Evolutionary conservation across 2,329 filamentous ascomycete genomes (phyloP), one percentile per base, ranked within the genome.

Genomic region (Colletotrichum paranaense): DNA sequence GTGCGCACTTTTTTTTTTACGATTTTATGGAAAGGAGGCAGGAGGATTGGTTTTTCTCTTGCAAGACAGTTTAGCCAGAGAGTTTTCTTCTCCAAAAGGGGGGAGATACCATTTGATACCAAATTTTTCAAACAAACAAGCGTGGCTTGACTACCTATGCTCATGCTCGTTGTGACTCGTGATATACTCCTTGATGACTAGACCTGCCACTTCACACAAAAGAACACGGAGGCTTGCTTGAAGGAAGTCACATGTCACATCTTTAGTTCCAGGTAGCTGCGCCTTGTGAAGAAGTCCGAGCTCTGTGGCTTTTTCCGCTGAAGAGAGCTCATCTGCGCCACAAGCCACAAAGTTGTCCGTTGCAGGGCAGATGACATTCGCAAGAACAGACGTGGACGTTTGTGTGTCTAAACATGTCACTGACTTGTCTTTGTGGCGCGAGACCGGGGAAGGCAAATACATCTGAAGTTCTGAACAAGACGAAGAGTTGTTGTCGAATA

Each of bases 1-100:
- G 55, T 70, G 67, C 26, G 67, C 60, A 32, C 64, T 55, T 59
- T 64, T 55, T 64, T 55, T 63, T 42, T 42, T 28, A 28, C 42
- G 49, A 16, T 53, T 60, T 56, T 60, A 35, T 42, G 19, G 24
- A 30, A 30, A 55, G 56, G 67, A 55, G 35, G n/a, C 32, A 26
- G n/a, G 46, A 63, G 52, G 55, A 63, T 49, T 49, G 19, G 42
- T 49, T 49, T 26, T 49, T 22, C 8, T 9, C 19, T 49, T n/a
- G 42, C 42, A 22, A 49, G 42, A 49, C 38, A 42, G 38, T 42
- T 42, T 6, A 52, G 35, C 24, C 28, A 16, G 58, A 8, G 24
- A 14, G 57, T 53, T 9, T 28, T 58, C 53, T 26, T 58, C 28
- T 60, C 14, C 46, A 26, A 64, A 12, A 14, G 38, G 26, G 30